A percentile compares a stretch with the other conserved stretches of the same genome.
Conservation (phyloP, 768 basidiomycete species). For the Gloeostereum incarnatum region DNA sequence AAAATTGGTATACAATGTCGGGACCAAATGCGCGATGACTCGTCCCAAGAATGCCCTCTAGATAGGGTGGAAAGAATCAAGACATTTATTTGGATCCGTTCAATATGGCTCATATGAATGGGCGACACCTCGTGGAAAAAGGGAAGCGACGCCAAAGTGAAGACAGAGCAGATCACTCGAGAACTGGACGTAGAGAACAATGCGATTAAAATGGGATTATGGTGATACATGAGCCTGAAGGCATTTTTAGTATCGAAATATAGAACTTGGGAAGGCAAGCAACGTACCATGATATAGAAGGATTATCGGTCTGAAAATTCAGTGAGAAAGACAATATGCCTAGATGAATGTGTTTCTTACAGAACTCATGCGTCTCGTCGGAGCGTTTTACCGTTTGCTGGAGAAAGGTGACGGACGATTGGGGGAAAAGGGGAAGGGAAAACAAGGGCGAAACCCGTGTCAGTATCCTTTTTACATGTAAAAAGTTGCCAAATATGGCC, state of each 20-base stretch:
- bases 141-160: slow-evolving; percentile 83
- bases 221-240: too few relatives aligned
- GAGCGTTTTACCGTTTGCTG: slow-evolving; percentile 95
- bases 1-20: not conserved
- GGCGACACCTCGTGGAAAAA: slow-evolving; percentile 55
- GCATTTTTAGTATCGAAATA: too few relatives aligned
- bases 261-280: slow-evolving; percentile 17
- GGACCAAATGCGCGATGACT: too few relatives aligned
- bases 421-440: too few relatives aligned
- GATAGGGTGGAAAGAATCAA: too few relatives aligned
- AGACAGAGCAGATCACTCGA: slow-evolving; percentile 47
- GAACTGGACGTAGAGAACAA: too few relatives aligned
- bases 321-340: slow-evolving; percentile 7
- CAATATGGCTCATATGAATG: slow-evolving; percentile 81
- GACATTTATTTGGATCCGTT: too few relatives aligned
- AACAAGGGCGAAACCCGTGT: too few relatives aligned
- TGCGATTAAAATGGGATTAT: too few relatives aligned
- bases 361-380: slow-evolving; percentile 97
- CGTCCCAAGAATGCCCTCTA: too few relatives aligned
- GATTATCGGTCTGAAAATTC: slow-evolving; percentile 23
- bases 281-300: slow-evolving; percentile 15
- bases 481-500: slow-evolving; percentile 30
- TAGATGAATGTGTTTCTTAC: slow-evolving; percentile 32
- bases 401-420: slow-evolving; percentile 22
- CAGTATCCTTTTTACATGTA: slow-evolving; percentile 16